phyloP scores from a whole-genome alignment of 345 rosid genomes.

The Acer campestre region DNA sequence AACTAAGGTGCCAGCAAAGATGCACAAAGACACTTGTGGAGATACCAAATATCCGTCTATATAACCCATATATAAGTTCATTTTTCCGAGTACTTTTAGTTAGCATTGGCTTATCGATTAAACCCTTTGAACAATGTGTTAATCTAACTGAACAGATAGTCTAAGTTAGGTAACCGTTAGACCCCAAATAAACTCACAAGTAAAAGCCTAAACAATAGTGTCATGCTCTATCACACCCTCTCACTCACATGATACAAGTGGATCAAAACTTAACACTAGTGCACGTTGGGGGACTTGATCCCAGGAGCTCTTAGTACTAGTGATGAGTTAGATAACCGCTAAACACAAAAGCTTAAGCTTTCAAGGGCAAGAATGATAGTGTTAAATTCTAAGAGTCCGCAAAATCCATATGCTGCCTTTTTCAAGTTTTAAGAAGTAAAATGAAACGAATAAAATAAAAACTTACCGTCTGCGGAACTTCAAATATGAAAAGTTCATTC shows the following conservation, averaged over 20 bases:
- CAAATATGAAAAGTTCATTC: slow-evolving; percentile 96
- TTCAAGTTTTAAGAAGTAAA: neutral
- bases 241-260: neutral
- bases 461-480: slow-evolving; percentile 81
- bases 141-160: neutral
- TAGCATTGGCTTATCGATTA: neutral
- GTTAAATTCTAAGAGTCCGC: neutral
- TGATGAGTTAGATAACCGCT: neutral
- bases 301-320: neutral
- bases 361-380: neutral
- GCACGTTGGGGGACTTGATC: neutral
- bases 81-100: neutral
- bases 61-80: neutral
- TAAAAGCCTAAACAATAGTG: neutral
- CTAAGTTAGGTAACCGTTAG: neutral
- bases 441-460: slow-evolving; percentile 8
- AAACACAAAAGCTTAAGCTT: neutral
- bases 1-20: neutral
- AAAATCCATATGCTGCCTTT: neutral
- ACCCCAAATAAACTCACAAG: neutral
- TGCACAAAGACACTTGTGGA: neutral
- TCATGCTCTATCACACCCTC: neutral
- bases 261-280: neutral
- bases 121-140: neutral
- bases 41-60: neutral